Base-by-base conservation (phyloP, 164 flowering plant genomes). In the Berberis thunbergii region DNA sequence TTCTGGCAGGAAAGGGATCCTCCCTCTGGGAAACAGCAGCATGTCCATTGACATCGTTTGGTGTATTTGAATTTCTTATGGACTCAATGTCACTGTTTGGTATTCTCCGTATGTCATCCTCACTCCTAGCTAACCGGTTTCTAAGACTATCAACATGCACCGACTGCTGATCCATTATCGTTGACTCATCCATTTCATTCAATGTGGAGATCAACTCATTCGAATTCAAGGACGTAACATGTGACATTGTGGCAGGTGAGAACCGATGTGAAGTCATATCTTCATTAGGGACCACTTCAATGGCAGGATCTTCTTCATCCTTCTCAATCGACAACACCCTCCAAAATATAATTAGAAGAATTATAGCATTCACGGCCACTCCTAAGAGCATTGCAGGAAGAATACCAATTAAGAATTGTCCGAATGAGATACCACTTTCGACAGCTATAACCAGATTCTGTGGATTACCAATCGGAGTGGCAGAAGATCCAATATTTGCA, bases 401-500 rank as follows among this genome's bases (percentile, higher is more conserved):
- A 53, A 93, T 65, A 5, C 91, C 90, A 7, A 65, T 0, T 41
- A 88, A 61, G 61, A 92, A 93, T 0, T 72, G 41, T 38, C 90
- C 91, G 40, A 93, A 93, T 1, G 90, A 67, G 12, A 93, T 88
- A 46, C 69, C 71, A 70, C 98, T 82, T 65, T 79, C 77, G 40
- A 85, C 77, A 41, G 97, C 97, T 62, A 93, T 93, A 6, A 93
- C 96, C 61, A 93, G 72, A 67, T 93, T 93, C 57, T 93, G 98
- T 0, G 98, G 98, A 66, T 89, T 93, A 4, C 97, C 98, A 52
- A 93, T 93, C 0, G 98, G 98, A 41, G 98, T 90, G 1, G 97
- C 90, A 3, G 98, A 71, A 10, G 97, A 90, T 39, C 97, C 97
- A 42, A 93, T 88, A 70, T 88, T 90, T 0, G 96, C 94, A 66